Conservation (phyloP, 768 basidiomycete genomes). For the Leccinum truebloodii region DNA sequence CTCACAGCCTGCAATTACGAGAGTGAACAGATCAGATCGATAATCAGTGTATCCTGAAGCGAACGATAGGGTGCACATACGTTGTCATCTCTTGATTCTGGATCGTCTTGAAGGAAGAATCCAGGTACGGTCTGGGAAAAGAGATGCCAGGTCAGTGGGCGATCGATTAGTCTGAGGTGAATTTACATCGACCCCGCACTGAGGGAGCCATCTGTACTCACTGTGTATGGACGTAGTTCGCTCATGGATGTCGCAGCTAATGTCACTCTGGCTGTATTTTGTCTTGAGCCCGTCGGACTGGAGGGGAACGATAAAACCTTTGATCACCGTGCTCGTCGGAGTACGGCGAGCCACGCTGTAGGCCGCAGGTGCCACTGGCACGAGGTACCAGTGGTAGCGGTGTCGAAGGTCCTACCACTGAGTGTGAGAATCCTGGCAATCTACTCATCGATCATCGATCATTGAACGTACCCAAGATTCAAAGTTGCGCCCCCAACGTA, state of each 20-base stretch:
- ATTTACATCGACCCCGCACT: background rate
- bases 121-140: constrained; percentile 9
- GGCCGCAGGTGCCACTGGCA: no score
- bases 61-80: constrained; percentile 10
- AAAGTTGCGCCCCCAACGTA: no score
- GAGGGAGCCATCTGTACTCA: constrained; percentile 5
- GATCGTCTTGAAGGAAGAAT: constrained; percentile 26
- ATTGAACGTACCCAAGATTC: no score
- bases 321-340: no score
- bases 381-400: no score
- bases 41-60: background rate
- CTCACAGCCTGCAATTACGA: no score
- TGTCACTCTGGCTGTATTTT: background rate
- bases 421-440: no score
- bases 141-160: background rate
- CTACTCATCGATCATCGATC: no score
- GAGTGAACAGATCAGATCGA: background rate
- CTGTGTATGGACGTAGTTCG: constrained; percentile 13
- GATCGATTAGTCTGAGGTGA: background rate
- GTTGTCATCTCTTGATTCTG: constrained; percentile 7
- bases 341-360: no score
- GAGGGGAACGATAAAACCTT: no score
- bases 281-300: background rate
- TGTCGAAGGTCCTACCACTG: no score
- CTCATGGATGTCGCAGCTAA: background rate